Base-by-base conservation (phyloP, 306 rosid genomes). In the Astragalus glycyphyllos region DNA sequence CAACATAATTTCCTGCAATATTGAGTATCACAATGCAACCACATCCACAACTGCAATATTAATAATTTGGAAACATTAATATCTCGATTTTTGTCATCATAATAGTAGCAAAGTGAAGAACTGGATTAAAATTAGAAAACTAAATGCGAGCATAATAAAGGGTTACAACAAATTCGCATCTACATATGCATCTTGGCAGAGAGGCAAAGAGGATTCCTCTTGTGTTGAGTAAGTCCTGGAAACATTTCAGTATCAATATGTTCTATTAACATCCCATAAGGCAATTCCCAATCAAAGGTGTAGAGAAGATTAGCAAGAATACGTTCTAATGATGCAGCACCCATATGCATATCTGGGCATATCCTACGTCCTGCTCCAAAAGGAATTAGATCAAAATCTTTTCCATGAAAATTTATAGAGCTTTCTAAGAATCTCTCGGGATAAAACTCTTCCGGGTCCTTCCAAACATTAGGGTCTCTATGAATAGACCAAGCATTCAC, bases 201-300 rank as follows among this genome's bases (percentile, higher is more conserved):
- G 60, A 79, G 77, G 8, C 56, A 62, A 4, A 69, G 75, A 31
- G 34, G 68, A 37, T 55, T 80, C 32, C 74, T 74, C 73, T 80
- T 79, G 49, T 74, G 64, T 9, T 23, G 50, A 16, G 73, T 13
- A 41, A 74, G 0, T 63, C 84, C 73, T 2, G 69, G 34, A 1
- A 64, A 0, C 5, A 20, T 46, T 63, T 80, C 77, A 4, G 7
- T n/a, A 29, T 74, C 73, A 37, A 74, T 54, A 32, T 79, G 73
- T 37, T 79, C 73, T 7, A 0, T 69, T 1, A 5, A 11, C 42
- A 68, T 4, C 8, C 73, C 76, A 15, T 0, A 1, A 7, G 77
- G 83, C 55, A 74, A 55, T 37, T 80, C 58, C 83, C 77, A 74
- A 46, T 74, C 50, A 69, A 72, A 80, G 4, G 58, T 62, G 29